Percentiles rank a stretch among this genome's conserved stretches.
Evolutionary conservation across 2,329 filamentous ascomycete species (phyloP).

Genomic region (Penicillium sp.): DNA sequence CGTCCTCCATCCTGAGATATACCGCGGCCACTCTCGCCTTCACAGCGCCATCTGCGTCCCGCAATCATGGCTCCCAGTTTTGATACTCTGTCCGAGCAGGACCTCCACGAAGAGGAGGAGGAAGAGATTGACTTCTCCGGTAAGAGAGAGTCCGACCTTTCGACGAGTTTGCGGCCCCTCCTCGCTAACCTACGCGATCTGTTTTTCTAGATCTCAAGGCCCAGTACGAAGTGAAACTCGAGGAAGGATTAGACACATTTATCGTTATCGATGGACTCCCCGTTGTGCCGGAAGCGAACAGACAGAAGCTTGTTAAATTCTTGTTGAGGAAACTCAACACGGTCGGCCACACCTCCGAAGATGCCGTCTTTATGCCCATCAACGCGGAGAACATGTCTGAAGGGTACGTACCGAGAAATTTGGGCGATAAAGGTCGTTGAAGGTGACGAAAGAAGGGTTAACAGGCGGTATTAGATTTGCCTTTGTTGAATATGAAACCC

Average conservation of each 20-base stretch:
- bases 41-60: constrained; percentile 28
- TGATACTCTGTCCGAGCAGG: constrained; percentile 88
- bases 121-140: constrained; percentile 90
- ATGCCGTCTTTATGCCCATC: constrained; percentile 92
- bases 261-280: constrained; percentile 95
- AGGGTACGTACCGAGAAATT: constrained; percentile 63
- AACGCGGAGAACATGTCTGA: constrained; percentile 84
- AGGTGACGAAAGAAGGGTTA: constrained; percentile 13
- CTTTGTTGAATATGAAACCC: constrained; percentile 93
- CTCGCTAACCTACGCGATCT: constrained; percentile 25
- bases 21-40: constrained; percentile 25
- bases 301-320: constrained; percentile 94
- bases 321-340: constrained; percentile 88
- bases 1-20: constrained; percentile 29
- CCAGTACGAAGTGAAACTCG: constrained; percentile 93
- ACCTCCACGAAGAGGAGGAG: constrained; percentile 88
- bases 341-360: constrained; percentile 83
- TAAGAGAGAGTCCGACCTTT: constrained; percentile 36
- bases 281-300: constrained; percentile 84
- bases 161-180: constrained; percentile 33
- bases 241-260: constrained; percentile 95
- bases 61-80: constrained; percentile 90
- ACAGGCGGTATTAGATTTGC: constrained; percentile 69
- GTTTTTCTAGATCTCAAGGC: constrained; percentile 73
- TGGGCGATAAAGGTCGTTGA: neutral